Percentiles rank a stretch among this genome's conserved stretches.
Evolutionary conservation across 495 filamentous ascomycete species (phyloP).

Genomic region (Penicillium simplicissimum): DNA sequence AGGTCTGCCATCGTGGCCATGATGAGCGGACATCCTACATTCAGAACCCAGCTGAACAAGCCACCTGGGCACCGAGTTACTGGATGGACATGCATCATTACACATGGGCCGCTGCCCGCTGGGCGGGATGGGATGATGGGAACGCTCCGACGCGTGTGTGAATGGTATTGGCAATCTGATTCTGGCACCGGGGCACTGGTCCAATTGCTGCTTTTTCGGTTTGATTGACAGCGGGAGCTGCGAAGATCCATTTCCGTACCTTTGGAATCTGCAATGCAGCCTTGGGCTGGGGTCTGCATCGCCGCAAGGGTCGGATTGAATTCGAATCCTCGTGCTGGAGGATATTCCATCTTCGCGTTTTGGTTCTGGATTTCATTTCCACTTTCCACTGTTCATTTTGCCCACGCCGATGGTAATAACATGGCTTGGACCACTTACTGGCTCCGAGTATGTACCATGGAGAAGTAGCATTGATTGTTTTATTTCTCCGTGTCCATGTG

Average conservation of each 20-base stretch:
- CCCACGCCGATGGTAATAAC: background rate
- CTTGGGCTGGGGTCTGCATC: slow-evolving; percentile 11
- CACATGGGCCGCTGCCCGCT: slow-evolving; percentile 4
- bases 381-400: background rate
- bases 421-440: background rate
- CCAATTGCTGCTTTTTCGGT: slow-evolving; percentile 18
- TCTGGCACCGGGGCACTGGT: slow-evolving; percentile 13
- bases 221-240: slow-evolving; percentile 27
- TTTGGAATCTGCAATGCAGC: slow-evolving; percentile 25
- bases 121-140: slow-evolving; percentile 8
- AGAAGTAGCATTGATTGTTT: background rate
- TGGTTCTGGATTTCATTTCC: background rate
- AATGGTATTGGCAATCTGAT: slow-evolving; percentile 15
- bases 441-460: background rate
- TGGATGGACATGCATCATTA: slow-evolving; percentile 17
- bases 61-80: slow-evolving; percentile 21
- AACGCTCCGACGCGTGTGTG: slow-evolving; percentile 8
- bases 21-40: background rate
- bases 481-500: slow-evolving; percentile 1
- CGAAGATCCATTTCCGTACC: slow-evolving; percentile 24
- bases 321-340: slow-evolving; percentile 2
- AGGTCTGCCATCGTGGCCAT: slow-evolving; percentile 13
- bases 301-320: slow-evolving; percentile 17
- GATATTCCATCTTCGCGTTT: background rate
- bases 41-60: slow-evolving; percentile 20